Evolutionary conservation across 352 stramenopile species (phyloP), one percentile per base, ranked within the genome.

Genomic region (Phytophthora ohioensis): DNA sequence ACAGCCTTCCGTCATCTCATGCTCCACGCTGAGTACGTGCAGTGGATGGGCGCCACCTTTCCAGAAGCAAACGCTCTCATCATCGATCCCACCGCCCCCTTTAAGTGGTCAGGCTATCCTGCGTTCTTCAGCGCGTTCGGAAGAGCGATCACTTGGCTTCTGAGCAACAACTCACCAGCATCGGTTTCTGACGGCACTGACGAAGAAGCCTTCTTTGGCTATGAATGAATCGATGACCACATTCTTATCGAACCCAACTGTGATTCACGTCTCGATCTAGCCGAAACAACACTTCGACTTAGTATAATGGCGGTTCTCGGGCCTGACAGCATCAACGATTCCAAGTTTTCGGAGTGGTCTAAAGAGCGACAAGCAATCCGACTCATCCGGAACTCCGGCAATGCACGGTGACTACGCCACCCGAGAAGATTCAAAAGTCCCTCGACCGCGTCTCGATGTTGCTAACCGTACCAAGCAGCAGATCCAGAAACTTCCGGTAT

Each of bases 201-300:
- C 31, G n/a, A 45, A 0, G 53, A 68, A 3, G 32, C 43, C 2
- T 76, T 77, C 27, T 78, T 73, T 27, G 51, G 36, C 0, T 79
- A 64, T 32, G 61, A 77, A 17, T 82, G 67, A 64, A 60, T 75
- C 0, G 75, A 77, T 32, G 71, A 79, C 35, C 75, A 79, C 15
- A 60, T 79, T n/a, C 6, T 77, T 0, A 57, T 82, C 12, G 74
- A 79, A n/a, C n/a, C 45, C 5, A 55, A 68, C 3, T 3, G 11
- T 3, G 36, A 46, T 34, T 3, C 21, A 10, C 58, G 62, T 5
- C 52, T 64, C 1, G 35, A 69, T 15, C 31, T 69, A 0, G 69
- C 65, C 2, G 58, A 63, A 32, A 27, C 62, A 7, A 62, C 67
- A 0, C 43, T 74, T 3, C 62, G 69, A 1, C 39, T 61, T 0